Evolutionary conservation across 176 grass and related monocot genomes (phyloP).

Genomic region (Bolboschoenus planiculmis): DNA sequence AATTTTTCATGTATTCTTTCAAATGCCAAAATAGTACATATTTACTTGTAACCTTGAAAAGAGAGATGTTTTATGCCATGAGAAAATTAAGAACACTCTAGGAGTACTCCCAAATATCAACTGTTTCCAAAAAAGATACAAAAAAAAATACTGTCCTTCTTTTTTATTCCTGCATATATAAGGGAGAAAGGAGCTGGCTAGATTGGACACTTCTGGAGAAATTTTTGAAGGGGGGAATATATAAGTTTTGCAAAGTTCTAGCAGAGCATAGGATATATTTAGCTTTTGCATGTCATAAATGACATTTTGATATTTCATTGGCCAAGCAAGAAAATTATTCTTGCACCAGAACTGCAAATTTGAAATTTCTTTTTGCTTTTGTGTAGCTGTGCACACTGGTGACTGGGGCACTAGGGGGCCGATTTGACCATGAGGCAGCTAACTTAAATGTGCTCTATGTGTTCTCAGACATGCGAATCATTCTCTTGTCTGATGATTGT

Average conservation of each 20-base stretch:
- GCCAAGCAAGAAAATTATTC: neutral
- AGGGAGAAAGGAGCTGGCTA: neutral
- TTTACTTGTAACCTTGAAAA: neutral
- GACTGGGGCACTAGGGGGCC: conserved; percentile 60
- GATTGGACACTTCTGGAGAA: neutral
- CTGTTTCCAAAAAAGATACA: neutral
- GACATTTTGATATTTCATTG: neutral
- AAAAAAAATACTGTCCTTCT: neutral
- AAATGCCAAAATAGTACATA: neutral
- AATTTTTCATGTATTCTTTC: neutral
- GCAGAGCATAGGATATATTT: neutral
- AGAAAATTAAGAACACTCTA: neutral
- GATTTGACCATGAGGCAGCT: conserved; percentile 75
- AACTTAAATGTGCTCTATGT: conserved; percentile 59
- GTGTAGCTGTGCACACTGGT: conserved; percentile 56
- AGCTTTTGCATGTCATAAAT: neutral
- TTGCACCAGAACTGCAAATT: neutral
- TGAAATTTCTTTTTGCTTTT: neutral
- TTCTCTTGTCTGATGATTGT: conserved; percentile 71
- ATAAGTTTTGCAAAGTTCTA: neutral
- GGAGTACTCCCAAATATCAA: neutral
- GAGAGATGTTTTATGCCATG: neutral
- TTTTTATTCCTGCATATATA: neutral
- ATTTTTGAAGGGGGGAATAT: neutral
- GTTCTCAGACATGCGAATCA: conserved; percentile 58